phyloP scores from a whole-genome alignment of 2,329 filamentous ascomycete genomes.

The Ophiostoma montium region DNA sequence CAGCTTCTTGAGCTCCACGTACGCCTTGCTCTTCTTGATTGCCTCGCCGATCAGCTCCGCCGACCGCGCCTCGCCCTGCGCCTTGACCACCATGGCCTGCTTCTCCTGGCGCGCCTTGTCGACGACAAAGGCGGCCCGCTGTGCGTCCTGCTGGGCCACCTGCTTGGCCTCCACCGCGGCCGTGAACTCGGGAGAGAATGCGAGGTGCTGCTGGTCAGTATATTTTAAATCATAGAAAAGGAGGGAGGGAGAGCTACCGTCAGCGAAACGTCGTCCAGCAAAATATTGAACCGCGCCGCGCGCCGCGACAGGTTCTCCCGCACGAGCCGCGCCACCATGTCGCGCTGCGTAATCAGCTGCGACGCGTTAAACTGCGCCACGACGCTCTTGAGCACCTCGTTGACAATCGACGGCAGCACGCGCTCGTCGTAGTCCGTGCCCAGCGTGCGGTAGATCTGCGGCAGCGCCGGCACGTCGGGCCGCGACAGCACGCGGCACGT shows the following conservation, averaged over 20 bases:
- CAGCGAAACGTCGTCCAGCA: slow-evolving; percentile 91
- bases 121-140: slow-evolving; percentile 91
- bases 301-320: slow-evolving; percentile 83
- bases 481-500: slow-evolving; percentile 90
- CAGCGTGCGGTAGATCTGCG: slow-evolving; percentile 98
- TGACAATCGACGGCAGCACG: slow-evolving; percentile 95
- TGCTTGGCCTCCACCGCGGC: slow-evolving; percentile 62
- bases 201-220: slow-evolving; percentile 40
- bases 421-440: slow-evolving; percentile 97
- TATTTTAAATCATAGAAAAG: background rate
- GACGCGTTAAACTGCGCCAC: slow-evolving; percentile 98
- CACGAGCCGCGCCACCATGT: slow-evolving; percentile 84
- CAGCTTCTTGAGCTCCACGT: slow-evolving; percentile 94
- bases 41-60: slow-evolving; percentile 96
- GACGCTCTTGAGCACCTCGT: slow-evolving; percentile 97
- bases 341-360: slow-evolving; percentile 96
- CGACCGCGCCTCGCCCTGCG: slow-evolving; percentile 96
- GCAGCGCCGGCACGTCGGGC: slow-evolving; percentile 81
- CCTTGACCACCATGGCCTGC: slow-evolving; percentile 95
- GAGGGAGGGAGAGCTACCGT: slow-evolving; percentile 48
- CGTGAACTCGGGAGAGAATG: slow-evolving; percentile 61
- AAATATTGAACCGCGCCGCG: slow-evolving; percentile 92
- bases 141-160: slow-evolving; percentile 79
- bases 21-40: slow-evolving; percentile 98
- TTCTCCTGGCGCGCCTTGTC: slow-evolving; percentile 99